These are phyloP conservation scores for Eucalyptus sp. DNA, from an alignment of 345 rosid genomes.

Conservation along the genomic window DNA sequence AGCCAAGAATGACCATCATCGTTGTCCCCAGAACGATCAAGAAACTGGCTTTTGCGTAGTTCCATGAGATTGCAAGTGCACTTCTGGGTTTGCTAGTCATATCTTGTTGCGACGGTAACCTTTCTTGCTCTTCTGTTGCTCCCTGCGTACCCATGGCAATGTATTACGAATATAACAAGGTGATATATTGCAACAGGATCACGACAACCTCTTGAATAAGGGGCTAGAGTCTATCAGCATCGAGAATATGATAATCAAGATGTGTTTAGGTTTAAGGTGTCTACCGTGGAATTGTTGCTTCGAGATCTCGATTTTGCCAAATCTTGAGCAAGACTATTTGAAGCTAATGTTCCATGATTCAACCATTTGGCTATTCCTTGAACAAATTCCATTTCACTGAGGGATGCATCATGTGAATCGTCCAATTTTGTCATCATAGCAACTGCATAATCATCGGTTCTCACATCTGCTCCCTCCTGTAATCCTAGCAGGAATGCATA, in stretches of 20 bases:
- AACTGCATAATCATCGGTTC: slow-evolving; percentile 1
- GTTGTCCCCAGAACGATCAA: slow-evolving; percentile 19
- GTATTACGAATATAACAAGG: background rate
- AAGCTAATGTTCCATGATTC: background rate
- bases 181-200: background rate
- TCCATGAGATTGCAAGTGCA: slow-evolving; percentile 8
- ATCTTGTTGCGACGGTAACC: background rate
- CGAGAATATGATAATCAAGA: background rate
- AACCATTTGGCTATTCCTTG: slow-evolving; percentile 24
- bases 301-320: background rate
- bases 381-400: slow-evolving; percentile 17
- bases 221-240: background rate
- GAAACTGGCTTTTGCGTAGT: slow-evolving; percentile 10
- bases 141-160: background rate
- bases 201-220: background rate
- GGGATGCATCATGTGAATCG: slow-evolving; percentile 2
- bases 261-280: background rate
- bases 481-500: slow-evolving; percentile 18
- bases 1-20: slow-evolving; percentile 5
- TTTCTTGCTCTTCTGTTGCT: background rate
- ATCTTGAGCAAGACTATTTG: background rate
- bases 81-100: background rate
- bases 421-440: slow-evolving; percentile 21
- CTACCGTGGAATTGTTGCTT: slow-evolving; percentile 3
- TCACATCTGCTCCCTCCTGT: slow-evolving; percentile 15